These are phyloP conservation scores for Leccinum imitatum DNA, from an alignment of 768 basidiomycete genomes.

Conservation along the genomic window DNA sequence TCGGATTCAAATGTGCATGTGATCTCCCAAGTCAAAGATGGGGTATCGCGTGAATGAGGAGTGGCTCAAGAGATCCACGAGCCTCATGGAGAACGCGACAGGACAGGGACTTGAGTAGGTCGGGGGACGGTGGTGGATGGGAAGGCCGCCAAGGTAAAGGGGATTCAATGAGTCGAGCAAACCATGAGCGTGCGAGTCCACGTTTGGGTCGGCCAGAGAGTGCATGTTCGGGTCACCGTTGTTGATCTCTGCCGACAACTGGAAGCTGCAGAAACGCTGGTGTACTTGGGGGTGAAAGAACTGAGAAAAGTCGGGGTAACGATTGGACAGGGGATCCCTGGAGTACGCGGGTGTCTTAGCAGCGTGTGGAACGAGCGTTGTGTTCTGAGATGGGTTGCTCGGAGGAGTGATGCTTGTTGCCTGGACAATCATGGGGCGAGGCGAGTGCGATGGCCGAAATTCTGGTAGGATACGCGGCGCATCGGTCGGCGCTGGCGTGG, in stretches of 20 bases:
- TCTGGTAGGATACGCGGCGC: neutral
- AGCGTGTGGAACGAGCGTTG: neutral
- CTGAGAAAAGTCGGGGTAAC: conserved; percentile 35
- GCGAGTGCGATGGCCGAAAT: conserved; percentile 1
- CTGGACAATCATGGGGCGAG: neutral
- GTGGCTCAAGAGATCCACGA: conserved; percentile 15
- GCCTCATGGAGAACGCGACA: conserved; percentile 21
- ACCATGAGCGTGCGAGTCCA: neutral
- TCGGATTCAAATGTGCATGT: neutral
- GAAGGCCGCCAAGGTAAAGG: neutral
- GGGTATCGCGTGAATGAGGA: neutral
- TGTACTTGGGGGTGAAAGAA: conserved; percentile 25
- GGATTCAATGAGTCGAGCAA: neutral
- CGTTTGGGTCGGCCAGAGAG: neutral
- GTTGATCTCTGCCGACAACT: neutral
- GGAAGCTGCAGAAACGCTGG: conserved; percentile 8
- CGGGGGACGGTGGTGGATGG: neutral
- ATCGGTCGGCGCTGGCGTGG: conserved; percentile 5
- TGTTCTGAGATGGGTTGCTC: neutral
- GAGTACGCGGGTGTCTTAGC: conserved; percentile 21
- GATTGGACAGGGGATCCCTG: conserved; percentile 31
- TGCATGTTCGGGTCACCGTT: neutral
- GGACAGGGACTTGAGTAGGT: conserved; percentile 14
- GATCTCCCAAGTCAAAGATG: neutral
- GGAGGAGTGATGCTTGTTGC: conserved; percentile 3